phyloP scores from a whole-genome alignment of 306 rosid species.

The Prunus davidiana region DNA sequence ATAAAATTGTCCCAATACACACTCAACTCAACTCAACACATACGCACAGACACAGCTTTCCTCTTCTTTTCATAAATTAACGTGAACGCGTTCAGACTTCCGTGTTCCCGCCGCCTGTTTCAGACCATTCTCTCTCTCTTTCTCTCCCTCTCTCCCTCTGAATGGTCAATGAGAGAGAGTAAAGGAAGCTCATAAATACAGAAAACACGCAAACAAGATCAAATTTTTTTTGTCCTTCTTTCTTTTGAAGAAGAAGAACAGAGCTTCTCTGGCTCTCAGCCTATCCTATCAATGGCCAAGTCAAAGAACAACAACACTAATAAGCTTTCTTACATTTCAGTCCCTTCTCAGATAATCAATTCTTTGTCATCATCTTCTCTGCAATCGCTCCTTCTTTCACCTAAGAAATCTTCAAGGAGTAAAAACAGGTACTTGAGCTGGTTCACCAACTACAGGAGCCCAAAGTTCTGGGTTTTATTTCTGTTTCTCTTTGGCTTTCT shows the following conservation, averaged over 20 bases:
- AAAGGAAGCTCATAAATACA: conserved; percentile 12
- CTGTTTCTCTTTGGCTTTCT: conserved; percentile 57
- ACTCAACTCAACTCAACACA: neutral
- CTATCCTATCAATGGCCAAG: conserved; percentile 53
- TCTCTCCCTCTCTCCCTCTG: conserved; percentile 6
- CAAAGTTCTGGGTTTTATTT: conserved; percentile 49
- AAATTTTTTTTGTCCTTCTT: neutral
- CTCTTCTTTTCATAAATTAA: neutral
- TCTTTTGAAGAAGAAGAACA: neutral
- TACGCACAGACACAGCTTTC: neutral
- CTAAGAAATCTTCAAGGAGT: conserved; percentile 65
- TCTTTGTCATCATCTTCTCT: conserved; percentile 82
- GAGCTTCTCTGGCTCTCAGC: neutral
- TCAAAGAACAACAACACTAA: conserved; percentile 56
- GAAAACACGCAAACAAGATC: neutral
- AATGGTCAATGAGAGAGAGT: neutral
- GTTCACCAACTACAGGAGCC: conserved; percentile 29
- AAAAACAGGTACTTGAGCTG: conserved; percentile 23
- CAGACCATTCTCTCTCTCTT: neutral
- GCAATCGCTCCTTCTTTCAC: conserved; percentile 75
- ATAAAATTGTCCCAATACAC: neutral
- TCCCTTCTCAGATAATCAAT: conserved; percentile 89
- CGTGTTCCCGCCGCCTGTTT: conserved; percentile 34
- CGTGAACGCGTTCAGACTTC: conserved; percentile 25
- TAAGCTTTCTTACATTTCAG: conserved; percentile 77